A percentile compares a stretch with the other conserved stretches of the same genome.
phyloP scores from a whole-genome alignment of 148 eudicot genomes.

The Camellia japonica region DNA sequence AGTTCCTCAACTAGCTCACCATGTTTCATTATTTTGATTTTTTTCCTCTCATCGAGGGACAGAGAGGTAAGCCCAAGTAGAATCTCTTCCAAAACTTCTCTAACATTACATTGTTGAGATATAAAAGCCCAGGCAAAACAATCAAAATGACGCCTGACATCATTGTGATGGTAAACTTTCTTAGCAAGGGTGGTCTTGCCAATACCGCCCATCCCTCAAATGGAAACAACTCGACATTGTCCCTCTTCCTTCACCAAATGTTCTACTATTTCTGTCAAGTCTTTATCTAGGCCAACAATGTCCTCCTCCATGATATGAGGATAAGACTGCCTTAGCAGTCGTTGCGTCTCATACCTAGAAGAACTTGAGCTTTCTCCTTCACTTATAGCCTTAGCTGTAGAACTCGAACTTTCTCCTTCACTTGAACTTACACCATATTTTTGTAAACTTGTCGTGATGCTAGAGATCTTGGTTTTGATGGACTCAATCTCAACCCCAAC shows the following conservation, averaged over 20 bases:
- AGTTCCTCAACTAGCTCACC: slow-evolving; percentile 19
- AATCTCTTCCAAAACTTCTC: slow-evolving; percentile 13
- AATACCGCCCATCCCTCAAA: slow-evolving; percentile 24
- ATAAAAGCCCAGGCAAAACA: slow-evolving; percentile 22
- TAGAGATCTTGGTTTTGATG: too few species aligned
- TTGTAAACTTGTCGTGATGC: background rate
- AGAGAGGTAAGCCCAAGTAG: slow-evolving; percentile 9
- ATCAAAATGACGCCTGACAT: slow-evolving; percentile 10
- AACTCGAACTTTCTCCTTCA: too few species aligned
- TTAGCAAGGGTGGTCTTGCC: slow-evolving; percentile 26
- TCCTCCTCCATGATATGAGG: background rate
- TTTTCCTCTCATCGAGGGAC: background rate
- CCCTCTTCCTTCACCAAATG: too few species aligned
- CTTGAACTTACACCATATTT: background rate
- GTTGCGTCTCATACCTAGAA: background rate
- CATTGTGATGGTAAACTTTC: slow-evolving; percentile 10
- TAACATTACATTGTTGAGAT: slow-evolving; percentile 20
- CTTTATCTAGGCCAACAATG: too few species aligned
- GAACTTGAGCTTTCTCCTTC: background rate
- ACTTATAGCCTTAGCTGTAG: background rate
- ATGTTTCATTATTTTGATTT: background rate
- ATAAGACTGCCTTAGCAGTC: background rate
- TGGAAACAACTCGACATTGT: slow-evolving; percentile 6
- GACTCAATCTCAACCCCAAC: background rate
- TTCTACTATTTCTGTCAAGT: too few species aligned